Conservation (phyloP, 2,329 filamentous ascomycete species). For the Tolypocladium ophioglossoides region DNA sequence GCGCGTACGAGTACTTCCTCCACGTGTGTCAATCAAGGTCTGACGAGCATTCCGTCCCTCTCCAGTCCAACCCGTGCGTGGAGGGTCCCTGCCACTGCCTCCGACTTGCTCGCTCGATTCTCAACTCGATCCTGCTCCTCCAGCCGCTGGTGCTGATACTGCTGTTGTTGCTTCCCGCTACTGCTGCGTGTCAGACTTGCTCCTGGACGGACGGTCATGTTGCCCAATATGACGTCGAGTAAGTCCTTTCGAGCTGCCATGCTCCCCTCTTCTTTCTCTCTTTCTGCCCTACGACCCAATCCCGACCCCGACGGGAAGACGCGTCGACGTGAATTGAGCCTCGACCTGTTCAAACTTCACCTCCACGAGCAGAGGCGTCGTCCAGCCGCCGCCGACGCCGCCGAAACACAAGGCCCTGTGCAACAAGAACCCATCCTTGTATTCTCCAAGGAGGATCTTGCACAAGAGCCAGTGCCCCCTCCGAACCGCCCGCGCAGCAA, state of each 20-base stretch:
- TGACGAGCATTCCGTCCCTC: neutral
- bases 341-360: neutral
- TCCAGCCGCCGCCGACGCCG: neutral
- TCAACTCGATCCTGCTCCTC: neutral
- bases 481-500: conserved; percentile 15
- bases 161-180: neutral
- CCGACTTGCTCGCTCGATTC: too few species aligned
- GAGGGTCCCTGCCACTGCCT: too few species aligned
- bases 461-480: conserved; percentile 10
- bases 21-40: too few species aligned
- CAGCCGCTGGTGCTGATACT: neutral
- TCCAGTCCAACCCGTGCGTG: neutral
- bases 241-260: conserved; percentile 30
- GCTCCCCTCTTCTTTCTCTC: conserved; percentile 25
- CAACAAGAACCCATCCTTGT: neutral
- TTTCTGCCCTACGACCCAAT: conserved; percentile 20
- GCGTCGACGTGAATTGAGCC: conserved; percentile 3
- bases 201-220: conserved; percentile 18
- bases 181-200: conserved; percentile 15
- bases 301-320: conserved; percentile 13
- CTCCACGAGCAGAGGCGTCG: neutral
- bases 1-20: neutral
- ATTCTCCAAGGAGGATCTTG: neutral
- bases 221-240: conserved; percentile 34
- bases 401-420: neutral